Evolutionary conservation across 225 moss, liverwort and hornwort genomes (phyloP).

Genomic region (Neckera pumila): DNA sequence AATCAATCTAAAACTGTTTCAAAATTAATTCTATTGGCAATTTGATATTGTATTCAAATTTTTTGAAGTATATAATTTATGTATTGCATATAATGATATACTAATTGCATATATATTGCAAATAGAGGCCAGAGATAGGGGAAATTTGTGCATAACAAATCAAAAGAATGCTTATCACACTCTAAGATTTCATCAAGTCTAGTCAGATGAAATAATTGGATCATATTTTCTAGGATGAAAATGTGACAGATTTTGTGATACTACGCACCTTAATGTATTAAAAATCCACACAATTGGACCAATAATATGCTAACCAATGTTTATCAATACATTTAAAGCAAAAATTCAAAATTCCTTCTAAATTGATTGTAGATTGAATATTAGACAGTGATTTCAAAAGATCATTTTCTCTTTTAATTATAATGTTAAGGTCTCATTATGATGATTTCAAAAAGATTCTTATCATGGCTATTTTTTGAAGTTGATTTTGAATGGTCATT

Average conservation of each 20-base stretch:
- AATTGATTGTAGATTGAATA: not conserved
- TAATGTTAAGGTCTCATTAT: not conserved
- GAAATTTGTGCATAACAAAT: not conserved
- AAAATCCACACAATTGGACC: not conserved
- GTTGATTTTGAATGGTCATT: not conserved
- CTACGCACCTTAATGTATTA: not conserved
- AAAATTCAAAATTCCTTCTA: not conserved
- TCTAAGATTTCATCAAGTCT: not conserved
- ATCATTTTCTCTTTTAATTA: not conserved
- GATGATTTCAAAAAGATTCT: not conserved
- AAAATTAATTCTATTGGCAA: not conserved
- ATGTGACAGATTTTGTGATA: not conserved
- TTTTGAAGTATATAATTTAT: not conserved
- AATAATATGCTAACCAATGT: not conserved
- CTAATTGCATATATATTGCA: not conserved
- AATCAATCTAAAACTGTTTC: not conserved
- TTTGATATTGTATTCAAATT: not conserved
- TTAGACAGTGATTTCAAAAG: not conserved
- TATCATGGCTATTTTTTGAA: not conserved
- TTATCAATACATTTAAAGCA: not conserved
- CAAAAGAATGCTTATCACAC: rapidly evolving
- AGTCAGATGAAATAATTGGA: not conserved
- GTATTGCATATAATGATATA: not conserved
- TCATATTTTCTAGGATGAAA: not conserved
- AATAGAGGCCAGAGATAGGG: not conserved